Percentiles rank a stretch among this genome's conserved stretches.
Conservation (phyloP, 768 basidiomycete species). For the Leccinellum albellum region DNA sequence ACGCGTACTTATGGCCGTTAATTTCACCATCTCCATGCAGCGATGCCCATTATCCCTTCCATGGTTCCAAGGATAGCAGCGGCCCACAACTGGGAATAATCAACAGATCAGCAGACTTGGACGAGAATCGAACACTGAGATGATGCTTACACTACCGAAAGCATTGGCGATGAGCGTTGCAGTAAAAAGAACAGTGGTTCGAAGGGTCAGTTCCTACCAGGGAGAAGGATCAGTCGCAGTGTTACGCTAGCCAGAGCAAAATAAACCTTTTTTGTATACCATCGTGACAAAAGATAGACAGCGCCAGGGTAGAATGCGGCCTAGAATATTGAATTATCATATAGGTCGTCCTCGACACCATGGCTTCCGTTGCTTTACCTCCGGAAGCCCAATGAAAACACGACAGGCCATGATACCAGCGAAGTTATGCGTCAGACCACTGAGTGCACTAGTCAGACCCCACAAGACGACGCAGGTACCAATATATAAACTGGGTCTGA, state of each 20-base stretch:
- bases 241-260: background rate
- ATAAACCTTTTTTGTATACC: slow-evolving; percentile 22
- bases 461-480: slow-evolving; percentile 42
- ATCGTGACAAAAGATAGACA: slow-evolving; percentile 33
- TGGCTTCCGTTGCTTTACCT: slow-evolving; percentile 30
- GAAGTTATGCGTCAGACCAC: slow-evolving; percentile 56
- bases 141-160: slow-evolving; percentile 52
- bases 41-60: slow-evolving; percentile 62
- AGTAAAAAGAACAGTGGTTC: slow-evolving; percentile 55
- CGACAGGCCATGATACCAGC: slow-evolving; percentile 29
- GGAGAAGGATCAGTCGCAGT: background rate
- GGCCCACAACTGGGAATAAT: slow-evolving; percentile 48
- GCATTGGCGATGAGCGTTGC: slow-evolving; percentile 61
- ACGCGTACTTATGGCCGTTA: background rate
- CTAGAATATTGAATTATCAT: slow-evolving; percentile 18
- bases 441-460: slow-evolving; percentile 61
- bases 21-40: slow-evolving; percentile 66
- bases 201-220: slow-evolving; percentile 56
- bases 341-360: background rate
- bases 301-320: slow-evolving; percentile 27
- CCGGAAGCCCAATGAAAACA: slow-evolving; percentile 63
- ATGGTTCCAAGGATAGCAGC: slow-evolving; percentile 37
- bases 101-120: background rate
- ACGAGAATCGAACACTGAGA: background rate
- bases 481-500: slow-evolving; percentile 62